Conservation (phyloP, 1,284 basidiomycete genomes). For the Trichosporon ovoides region DNA sequence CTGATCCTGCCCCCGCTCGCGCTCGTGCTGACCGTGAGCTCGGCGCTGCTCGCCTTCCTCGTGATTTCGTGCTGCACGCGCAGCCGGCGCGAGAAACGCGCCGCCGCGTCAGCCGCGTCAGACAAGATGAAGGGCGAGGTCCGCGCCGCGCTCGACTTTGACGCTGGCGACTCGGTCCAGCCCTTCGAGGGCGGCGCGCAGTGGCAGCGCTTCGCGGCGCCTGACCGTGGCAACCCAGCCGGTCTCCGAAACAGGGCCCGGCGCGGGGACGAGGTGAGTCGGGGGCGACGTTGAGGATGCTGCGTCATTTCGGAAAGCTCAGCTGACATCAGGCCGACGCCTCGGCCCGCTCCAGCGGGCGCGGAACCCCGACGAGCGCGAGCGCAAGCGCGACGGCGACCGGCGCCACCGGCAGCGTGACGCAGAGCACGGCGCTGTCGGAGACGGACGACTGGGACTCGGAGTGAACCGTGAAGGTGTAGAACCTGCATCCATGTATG, state of each 20-base stretch:
- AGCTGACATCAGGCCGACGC: not conserved
- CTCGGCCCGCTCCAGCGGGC: too few species aligned
- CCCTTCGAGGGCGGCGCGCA: not conserved
- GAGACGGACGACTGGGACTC: not conserved
- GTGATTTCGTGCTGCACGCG: slow-evolving; percentile 31
- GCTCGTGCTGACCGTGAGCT: slow-evolving; percentile 38
- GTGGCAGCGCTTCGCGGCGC: not conserved
- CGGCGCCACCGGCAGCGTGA: not conserved
- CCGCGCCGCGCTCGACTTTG: not conserved
- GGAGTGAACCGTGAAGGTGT: not conserved
- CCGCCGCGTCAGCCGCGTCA: not conserved
- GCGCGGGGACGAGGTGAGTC: not conserved
- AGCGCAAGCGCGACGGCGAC: slow-evolving; percentile 1
- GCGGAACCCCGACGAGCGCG: not conserved
- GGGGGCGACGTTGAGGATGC: not conserved
- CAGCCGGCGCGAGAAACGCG: not conserved
- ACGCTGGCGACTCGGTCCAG: not conserved
- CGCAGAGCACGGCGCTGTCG: too few species aligned
- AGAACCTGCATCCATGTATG: too few species aligned
- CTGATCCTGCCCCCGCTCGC: slow-evolving; percentile 43
- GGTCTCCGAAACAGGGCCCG: not conserved
- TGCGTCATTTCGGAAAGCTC: too few species aligned
- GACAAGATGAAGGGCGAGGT: not conserved
- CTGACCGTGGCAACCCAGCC: not conserved
- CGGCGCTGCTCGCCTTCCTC: slow-evolving; percentile 37